These are phyloP conservation scores for Arabidopsis suecica DNA, from an alignment of 345 rosid genomes.

Conservation along the genomic window DNA sequence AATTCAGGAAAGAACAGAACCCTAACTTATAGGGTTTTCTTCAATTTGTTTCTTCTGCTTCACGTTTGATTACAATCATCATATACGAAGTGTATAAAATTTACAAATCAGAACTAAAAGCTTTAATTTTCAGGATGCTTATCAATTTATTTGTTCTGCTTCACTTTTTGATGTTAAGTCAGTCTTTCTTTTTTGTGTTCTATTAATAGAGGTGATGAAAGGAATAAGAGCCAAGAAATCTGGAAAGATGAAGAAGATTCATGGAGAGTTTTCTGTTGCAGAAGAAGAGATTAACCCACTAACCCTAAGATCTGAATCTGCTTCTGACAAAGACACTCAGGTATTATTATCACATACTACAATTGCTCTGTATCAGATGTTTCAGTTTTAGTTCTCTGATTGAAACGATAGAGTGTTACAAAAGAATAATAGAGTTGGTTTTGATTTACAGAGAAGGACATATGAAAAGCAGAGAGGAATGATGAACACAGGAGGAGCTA, in stretches of 20 bases:
- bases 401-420: neutral
- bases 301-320: constrained; percentile 46
- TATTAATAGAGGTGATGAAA: constrained; percentile 43
- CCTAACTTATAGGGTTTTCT: constrained; percentile 14
- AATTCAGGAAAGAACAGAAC: neutral
- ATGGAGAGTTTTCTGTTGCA: constrained; percentile 37
- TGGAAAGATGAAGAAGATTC: constrained; percentile 42
- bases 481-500: constrained; percentile 30
- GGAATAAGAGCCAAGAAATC: constrained; percentile 47
- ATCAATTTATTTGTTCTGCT: neutral
- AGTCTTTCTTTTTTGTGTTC: neutral
- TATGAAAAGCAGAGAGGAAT: constrained; percentile 40
- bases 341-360: constrained; percentile 4
- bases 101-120: neutral
- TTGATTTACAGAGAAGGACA: constrained; percentile 23
- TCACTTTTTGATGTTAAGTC: neutral
- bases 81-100: constrained; percentile 4
- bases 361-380: constrained; percentile 7
- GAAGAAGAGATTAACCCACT: constrained; percentile 45
- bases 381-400: neutral
- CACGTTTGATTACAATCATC: constrained; percentile 9
- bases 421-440: neutral
- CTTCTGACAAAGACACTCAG: constrained; percentile 36
- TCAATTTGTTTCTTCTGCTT: constrained; percentile 8
- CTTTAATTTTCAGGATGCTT: neutral